Evolutionary conservation across 352 stramenopile genomes (phyloP), one percentile per base, ranked within the genome.

Genomic region (Pythium pyrilobum): DNA sequence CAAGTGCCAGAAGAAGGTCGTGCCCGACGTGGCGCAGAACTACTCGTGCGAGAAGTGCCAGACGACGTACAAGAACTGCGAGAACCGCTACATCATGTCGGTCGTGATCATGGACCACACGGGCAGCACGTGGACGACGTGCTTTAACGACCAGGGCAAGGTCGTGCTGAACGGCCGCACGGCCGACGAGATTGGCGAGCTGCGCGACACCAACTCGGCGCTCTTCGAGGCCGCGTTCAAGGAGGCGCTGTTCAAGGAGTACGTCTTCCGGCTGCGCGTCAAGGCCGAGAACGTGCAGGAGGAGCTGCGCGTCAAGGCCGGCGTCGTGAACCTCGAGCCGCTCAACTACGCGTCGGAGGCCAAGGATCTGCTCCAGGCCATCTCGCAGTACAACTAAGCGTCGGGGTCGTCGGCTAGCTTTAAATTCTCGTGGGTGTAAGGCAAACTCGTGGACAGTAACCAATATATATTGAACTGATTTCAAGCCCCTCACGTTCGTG

Each of bases 1-100:
- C 24, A 94, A 94, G 65, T 93, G 86, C 64, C 82, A 96, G 71
- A 96, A 96, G 69, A 96, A 96, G 67, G 84, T 96, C 31, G 74
- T 92, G 47, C 85, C 95, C 50, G 95, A 94, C 41, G 95, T 96
- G 39, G 95, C 97, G 57, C 85, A 95, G 55, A 96, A 93, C 47
- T 99, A 89, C 74, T 86, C 86, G 49, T 99, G 96, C 62, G 96
- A 98, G 62, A 98, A 98, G 67, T 99, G 96, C 73, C 81, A 97
- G 65, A 92, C 87, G 36, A 95, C 88, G n/a, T 96, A 96, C 73
- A 78, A 77, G 37, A 91, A 83, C 20, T 99, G 95, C 62, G 85
- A 95, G 59, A 95, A 97, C 52, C 87, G 96, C 46, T 99, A 96
- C 82, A 98, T 98, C 56, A 84, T 98, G 62, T 98, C 87, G 44